These are phyloP conservation scores for Leucosporidium scottii DNA, from an alignment of 768 basidiomycete genomes.

Conservation along the genomic window DNA sequence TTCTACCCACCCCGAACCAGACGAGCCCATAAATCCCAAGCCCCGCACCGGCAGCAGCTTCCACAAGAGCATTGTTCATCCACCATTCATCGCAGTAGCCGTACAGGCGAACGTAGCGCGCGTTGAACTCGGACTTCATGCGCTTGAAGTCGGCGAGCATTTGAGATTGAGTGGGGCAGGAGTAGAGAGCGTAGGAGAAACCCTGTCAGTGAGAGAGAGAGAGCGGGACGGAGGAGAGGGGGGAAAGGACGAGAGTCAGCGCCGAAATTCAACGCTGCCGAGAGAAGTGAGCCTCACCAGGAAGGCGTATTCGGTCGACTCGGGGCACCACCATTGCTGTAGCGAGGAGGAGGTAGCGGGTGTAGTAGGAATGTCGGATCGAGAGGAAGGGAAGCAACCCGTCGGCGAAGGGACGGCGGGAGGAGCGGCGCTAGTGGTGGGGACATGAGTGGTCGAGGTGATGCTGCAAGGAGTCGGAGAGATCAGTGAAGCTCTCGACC, in stretches of 20 bases:
- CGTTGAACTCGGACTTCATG: slow-evolving; percentile 11
- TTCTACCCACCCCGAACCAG: slow-evolving; percentile 11
- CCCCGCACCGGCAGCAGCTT: slow-evolving; percentile 9
- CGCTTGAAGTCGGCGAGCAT: slow-evolving; percentile 50
- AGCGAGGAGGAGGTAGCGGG: too few relatives aligned
- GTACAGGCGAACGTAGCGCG: slow-evolving; percentile 26
- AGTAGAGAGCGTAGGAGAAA: not conserved
- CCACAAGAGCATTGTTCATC: slow-evolving; percentile 8
- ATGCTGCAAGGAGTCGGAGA: too few relatives aligned
- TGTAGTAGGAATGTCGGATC: too few relatives aligned
- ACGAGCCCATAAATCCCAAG: slow-evolving; percentile 10
- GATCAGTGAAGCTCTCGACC: too few relatives aligned
- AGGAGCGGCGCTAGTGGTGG: too few relatives aligned
- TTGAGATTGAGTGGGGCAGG: slow-evolving; percentile 40
- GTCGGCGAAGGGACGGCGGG: too few relatives aligned
- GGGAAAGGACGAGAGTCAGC: not conserved
- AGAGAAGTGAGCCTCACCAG: not conserved
- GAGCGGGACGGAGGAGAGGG: not conserved
- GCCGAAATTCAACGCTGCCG: too few relatives aligned
- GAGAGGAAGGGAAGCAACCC: too few relatives aligned
- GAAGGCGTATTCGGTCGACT: not conserved
- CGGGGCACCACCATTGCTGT: not conserved
- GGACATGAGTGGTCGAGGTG: too few relatives aligned
- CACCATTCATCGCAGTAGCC: slow-evolving; percentile 11
- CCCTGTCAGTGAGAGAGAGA: not conserved